Evolutionary conservation across 2,329 filamentous ascomycete genomes (phyloP).

Genomic region (Tricladium varicosporioides): DNA sequence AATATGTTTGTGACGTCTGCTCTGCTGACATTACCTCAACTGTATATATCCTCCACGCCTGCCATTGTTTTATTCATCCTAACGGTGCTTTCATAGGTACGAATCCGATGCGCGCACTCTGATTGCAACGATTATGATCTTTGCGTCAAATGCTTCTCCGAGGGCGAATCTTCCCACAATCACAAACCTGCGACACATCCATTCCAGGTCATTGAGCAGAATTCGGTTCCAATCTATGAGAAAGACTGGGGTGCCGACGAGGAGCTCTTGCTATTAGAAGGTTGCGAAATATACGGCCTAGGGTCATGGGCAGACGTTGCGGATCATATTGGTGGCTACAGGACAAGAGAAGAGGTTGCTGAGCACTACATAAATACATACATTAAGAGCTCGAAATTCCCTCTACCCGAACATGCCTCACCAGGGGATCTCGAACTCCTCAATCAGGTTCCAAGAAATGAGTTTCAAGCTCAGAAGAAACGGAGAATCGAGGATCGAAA

Average conservation of each 20-base stretch:
- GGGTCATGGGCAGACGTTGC: constrained; percentile 98
- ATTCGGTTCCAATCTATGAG: constrained; percentile 95
- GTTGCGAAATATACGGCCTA: constrained; percentile 91
- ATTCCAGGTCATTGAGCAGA: constrained; percentile 94
- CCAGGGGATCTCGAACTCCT: constrained; percentile 77
- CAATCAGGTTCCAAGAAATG: constrained; percentile 79
- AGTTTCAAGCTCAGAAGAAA: constrained; percentile 93
- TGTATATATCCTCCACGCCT: constrained; percentile 51
- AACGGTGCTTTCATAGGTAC: constrained; percentile 58
- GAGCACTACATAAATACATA: constrained; percentile 92
- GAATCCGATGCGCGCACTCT: constrained; percentile 79
- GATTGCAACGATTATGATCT: constrained; percentile 93
- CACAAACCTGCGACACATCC: constrained; percentile 86
- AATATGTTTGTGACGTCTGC: constrained; percentile 97
- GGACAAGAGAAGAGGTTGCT: constrained; percentile 90
- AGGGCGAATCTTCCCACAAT: constrained; percentile 74
- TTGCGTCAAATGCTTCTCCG: constrained; percentile 90
- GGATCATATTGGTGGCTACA: constrained; percentile 94
- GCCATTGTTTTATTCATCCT: constrained; percentile 7
- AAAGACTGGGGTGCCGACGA: constrained; percentile 97
- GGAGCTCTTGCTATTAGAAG: constrained; percentile 88
- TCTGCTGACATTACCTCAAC: constrained; percentile 96
- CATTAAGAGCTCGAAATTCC: constrained; percentile 78
- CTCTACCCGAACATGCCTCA: constrained; percentile 81
- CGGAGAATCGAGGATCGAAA: constrained; percentile 88